Evolutionary conservation across 1,139 yeast species (phyloP).

Genomic region (Suhomyces terraborum): DNA sequence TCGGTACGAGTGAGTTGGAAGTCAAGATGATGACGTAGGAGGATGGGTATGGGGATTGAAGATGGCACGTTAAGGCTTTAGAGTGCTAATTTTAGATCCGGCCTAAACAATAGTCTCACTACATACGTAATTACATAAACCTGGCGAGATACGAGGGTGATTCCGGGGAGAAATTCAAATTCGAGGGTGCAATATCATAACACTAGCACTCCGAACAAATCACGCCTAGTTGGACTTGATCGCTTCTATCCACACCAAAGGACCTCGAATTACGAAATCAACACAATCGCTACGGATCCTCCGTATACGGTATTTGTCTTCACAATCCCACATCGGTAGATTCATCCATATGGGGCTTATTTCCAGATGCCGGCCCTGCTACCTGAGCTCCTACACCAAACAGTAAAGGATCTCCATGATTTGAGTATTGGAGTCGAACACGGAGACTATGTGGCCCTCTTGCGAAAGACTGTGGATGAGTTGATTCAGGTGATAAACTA

Average conservation of each 20-base stretch:
- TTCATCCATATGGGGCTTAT: not conserved
- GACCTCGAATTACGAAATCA: too few species aligned
- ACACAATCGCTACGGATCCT: too few species aligned
- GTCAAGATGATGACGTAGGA: too few species aligned
- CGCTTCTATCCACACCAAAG: too few species aligned
- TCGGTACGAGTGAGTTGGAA: too few species aligned
- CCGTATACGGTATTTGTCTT: too few species aligned
- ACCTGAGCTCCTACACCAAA: conserved; percentile 24
- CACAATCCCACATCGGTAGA: too few species aligned
- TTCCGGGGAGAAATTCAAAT: not conserved
- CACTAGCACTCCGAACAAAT: too few species aligned
- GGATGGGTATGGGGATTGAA: too few species aligned
- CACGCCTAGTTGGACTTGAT: too few species aligned
- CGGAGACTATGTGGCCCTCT: conserved; percentile 21
- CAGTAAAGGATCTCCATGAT: conserved; percentile 26
- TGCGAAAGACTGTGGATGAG: conserved; percentile 19
- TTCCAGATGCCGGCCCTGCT: conserved; percentile 2
- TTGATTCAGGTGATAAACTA: conserved; percentile 22
- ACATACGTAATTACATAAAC: not conserved
- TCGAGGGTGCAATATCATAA: conserved; percentile 7
- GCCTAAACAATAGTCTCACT: not conserved
- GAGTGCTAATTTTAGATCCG: not conserved
- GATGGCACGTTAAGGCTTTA: not conserved
- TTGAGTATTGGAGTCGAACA: conserved; percentile 21
- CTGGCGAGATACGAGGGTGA: not conserved